Conservation (phyloP, 2,329 filamentous ascomycete genomes). For the Aspergillus glaucus region DNA sequence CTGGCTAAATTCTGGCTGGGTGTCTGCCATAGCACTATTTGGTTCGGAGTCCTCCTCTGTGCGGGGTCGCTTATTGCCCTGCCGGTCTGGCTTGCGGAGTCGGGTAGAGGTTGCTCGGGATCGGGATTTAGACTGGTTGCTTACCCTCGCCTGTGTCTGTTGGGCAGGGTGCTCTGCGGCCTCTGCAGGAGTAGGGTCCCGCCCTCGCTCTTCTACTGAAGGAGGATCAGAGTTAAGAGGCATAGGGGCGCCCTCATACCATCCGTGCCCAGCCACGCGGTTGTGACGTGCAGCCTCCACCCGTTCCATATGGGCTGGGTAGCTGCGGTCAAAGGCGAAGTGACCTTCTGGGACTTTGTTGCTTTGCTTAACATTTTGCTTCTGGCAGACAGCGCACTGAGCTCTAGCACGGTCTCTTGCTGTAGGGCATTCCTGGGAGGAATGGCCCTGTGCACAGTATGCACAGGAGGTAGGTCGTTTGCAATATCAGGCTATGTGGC, state of each 20-base stretch:
- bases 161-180: background rate
- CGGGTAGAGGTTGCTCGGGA: no score
- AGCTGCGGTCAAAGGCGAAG: slow-evolving; percentile 1
- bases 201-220: no score
- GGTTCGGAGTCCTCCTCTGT: background rate
- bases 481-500: background rate
- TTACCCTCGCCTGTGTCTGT: background rate
- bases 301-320: background rate
- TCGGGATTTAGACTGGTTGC: no score
- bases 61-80: background rate
- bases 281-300: background rate
- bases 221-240: no score
- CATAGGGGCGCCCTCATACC: no score
- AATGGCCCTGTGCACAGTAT: background rate
- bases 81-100: background rate
- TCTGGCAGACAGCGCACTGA: background rate
- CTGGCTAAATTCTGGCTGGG: background rate
- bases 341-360: background rate
- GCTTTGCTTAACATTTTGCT: background rate
- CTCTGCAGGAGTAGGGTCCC: background rate
- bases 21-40: background rate
- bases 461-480: background rate
- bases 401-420: background rate
- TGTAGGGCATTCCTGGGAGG: background rate
- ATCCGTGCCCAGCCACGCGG: no score